phyloP scores from a whole-genome alignment of 2,329 filamentous ascomycete species.

The Xylaria sp. region DNA sequence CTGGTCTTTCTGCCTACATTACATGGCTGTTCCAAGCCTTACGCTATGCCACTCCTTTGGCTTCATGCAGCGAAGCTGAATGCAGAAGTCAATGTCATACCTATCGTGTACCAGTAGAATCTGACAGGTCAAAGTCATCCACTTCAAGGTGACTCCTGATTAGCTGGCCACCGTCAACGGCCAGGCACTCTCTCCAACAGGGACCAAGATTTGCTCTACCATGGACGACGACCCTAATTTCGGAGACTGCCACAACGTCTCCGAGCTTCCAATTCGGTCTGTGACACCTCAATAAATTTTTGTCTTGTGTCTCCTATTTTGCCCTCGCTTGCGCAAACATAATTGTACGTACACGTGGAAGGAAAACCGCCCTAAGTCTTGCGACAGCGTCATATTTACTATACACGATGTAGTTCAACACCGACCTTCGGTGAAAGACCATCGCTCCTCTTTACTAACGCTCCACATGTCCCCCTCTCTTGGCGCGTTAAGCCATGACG shows the following conservation, averaged over 20 bases:
- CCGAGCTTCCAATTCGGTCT: constrained; percentile 31
- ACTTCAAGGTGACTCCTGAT: constrained; percentile 24
- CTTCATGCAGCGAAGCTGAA: constrained; percentile 25
- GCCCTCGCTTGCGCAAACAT: not conserved
- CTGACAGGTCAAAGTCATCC: constrained; percentile 18
- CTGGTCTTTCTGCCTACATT: too few relatives aligned
- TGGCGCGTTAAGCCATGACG: constrained; percentile 10
- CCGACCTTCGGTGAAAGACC: constrained; percentile 9
- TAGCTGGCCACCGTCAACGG: constrained; percentile 29
- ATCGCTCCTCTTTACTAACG: not conserved
- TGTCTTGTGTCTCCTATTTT: constrained; percentile 2
- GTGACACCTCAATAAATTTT: constrained; percentile 10
- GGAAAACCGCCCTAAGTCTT: not conserved
- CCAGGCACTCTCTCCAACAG: constrained; percentile 26
- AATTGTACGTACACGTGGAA: not conserved
- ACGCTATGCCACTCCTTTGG: constrained; percentile 12
- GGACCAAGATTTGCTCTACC: constrained; percentile 24
- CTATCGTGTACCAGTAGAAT: constrained; percentile 33
- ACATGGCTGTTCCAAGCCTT: not conserved
- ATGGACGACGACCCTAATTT: constrained; percentile 17
- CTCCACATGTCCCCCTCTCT: constrained; percentile 26
- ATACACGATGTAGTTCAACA: not conserved
- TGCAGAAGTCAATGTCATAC: constrained; percentile 34
- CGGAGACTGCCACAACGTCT: constrained; percentile 27
- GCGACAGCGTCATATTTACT: not conserved